Conservation (phyloP, 768 basidiomycete genomes). For the Lentinula raphanica region DNA sequence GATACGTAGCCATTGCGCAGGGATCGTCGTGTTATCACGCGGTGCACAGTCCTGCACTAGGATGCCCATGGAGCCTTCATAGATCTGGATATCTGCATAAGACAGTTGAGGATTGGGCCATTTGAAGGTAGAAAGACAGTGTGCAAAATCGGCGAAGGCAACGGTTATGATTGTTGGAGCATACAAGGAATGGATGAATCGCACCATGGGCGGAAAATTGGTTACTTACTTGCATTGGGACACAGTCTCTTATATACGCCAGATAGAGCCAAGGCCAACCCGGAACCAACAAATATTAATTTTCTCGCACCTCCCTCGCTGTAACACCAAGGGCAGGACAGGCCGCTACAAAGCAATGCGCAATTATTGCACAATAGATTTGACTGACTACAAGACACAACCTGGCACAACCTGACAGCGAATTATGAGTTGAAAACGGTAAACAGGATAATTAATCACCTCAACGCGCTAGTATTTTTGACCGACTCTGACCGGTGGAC, state of each 20-base stretch:
- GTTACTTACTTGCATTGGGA: neutral
- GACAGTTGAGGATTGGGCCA: neutral
- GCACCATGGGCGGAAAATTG: neutral
- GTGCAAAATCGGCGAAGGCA: neutral
- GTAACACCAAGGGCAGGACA: neutral
- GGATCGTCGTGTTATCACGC: conserved; percentile 8
- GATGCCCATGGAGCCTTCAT: neutral
- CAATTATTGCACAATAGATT: neutral
- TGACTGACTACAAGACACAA: neutral
- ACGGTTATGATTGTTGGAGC: neutral
- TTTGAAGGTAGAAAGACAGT: neutral
- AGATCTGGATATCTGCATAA: neutral
- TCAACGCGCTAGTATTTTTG: too few relatives aligned
- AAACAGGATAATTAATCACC: neutral
- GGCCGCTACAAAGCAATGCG: neutral
- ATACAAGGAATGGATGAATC: neutral
- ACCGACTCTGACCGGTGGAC: too few relatives aligned
- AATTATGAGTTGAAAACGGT: neutral
- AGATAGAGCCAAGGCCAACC: neutral
- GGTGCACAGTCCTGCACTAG: neutral
- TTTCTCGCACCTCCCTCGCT: too few relatives aligned
- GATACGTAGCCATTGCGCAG: conserved; percentile 15
- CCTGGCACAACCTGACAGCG: too few relatives aligned
- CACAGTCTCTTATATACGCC: neutral
- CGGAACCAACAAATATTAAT: too few relatives aligned